These are phyloP conservation scores for Leptographium galeiforme DNA, from an alignment of 2,329 filamentous ascomycete genomes.

Conservation along the genomic window DNA sequence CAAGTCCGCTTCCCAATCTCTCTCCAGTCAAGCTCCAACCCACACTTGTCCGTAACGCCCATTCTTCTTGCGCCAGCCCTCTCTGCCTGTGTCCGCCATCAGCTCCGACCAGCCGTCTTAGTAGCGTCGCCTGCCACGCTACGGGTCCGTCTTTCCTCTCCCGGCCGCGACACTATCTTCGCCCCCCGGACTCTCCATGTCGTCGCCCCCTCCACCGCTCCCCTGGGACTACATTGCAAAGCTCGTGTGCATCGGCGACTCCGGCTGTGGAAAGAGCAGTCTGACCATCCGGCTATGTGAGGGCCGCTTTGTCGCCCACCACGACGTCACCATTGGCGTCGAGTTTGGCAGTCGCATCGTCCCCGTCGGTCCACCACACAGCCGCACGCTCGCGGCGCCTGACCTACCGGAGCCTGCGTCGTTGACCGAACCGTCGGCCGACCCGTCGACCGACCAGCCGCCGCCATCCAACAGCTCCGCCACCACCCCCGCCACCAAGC, in stretches of 20 bases:
- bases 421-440: not conserved
- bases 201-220: constrained; percentile 27
- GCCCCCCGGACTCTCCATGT: constrained; percentile 27
- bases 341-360: constrained; percentile 92
- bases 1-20: not conserved
- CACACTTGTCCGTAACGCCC: not conserved
- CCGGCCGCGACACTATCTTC: not conserved
- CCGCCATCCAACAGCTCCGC: constrained; percentile 11
- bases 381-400: constrained; percentile 18
- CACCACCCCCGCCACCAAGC: constrained; percentile 5
- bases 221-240: constrained; percentile 99
- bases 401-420: not conserved
- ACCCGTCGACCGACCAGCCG: constrained; percentile 3
- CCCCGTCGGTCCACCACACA: constrained; percentile 73
- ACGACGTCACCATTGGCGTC: constrained; percentile 95
- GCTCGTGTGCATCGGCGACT: constrained; percentile 94
- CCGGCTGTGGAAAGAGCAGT: constrained; percentile 87
- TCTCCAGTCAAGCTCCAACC: not conserved
- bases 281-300: constrained; percentile 93
- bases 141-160: not conserved
- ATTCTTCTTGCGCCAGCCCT: not conserved
- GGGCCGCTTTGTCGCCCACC: constrained; percentile 83
- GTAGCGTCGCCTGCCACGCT: too few relatives aligned
- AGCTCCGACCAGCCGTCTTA: too few relatives aligned
- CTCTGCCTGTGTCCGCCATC: not conserved